Percentiles rank a stretch among this genome's conserved stretches.
Conservation (phyloP, 129 eudicot genomes). For the Pseudognaphalium luteoalbum region DNA sequence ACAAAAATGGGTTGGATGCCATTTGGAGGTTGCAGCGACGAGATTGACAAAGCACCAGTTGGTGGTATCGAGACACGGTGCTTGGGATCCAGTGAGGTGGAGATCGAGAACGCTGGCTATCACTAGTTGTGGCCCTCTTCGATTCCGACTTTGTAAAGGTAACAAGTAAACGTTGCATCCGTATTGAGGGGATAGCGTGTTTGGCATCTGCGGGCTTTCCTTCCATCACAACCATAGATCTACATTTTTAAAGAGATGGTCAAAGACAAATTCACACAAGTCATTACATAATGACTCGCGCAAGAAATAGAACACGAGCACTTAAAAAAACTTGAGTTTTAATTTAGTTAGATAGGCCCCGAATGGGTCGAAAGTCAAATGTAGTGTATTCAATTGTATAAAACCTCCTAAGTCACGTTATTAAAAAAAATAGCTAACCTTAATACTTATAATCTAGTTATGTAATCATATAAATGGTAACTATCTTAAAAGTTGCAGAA, state of each 20-base stretch:
- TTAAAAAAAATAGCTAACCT: too few species aligned
- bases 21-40: slow-evolving; percentile 33
- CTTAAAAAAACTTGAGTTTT: too few species aligned
- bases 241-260: slow-evolving; percentile 14
- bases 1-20: slow-evolving; percentile 64
- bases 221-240: slow-evolving; percentile 73
- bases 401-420: too few species aligned
- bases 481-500: too few species aligned
- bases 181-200: slow-evolving; percentile 57
- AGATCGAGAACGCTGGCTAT: slow-evolving; percentile 34
- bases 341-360: too few species aligned
- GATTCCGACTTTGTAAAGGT: slow-evolving; percentile 60
- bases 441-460: too few species aligned
- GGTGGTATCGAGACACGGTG: slow-evolving; percentile 53
- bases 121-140: slow-evolving; percentile 28
- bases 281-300: too few species aligned
- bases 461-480: too few species aligned
- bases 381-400: too few species aligned
- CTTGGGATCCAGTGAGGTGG: slow-evolving; percentile 58
- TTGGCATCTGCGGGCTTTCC: slow-evolving; percentile 67
- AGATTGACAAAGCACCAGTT: slow-evolving; percentile 42
- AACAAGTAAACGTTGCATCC: slow-evolving; percentile 66
- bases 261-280: too few species aligned
- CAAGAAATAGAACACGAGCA: too few species aligned
- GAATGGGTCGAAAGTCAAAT: too few species aligned